Conservation (phyloP, 1,284 basidiomycete genomes). For the Sanghuangporus baumii region DNA sequence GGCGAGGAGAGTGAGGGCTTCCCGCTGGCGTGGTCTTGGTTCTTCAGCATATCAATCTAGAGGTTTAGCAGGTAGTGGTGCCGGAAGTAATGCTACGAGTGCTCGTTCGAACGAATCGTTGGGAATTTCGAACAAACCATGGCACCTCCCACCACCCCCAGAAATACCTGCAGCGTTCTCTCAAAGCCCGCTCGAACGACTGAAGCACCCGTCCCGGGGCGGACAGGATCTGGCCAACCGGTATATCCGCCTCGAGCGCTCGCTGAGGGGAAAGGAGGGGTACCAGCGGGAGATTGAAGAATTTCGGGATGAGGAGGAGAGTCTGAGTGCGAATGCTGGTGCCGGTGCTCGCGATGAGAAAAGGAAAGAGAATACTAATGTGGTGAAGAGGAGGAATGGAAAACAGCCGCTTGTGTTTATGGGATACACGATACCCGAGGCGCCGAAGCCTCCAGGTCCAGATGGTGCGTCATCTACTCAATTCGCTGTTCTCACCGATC, state of each 20-base stretch:
- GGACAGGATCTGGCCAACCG: slow-evolving; percentile 48
- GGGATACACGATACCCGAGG: slow-evolving; percentile 54
- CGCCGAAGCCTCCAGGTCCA: slow-evolving; percentile 52
- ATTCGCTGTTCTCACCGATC: not conserved
- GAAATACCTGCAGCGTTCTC: not conserved
- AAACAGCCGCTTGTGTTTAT: slow-evolving; percentile 33
- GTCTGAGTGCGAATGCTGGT: not conserved
- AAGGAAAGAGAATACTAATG: not conserved
- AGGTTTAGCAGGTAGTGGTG: not conserved
- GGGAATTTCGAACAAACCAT: not conserved
- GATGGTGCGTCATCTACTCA: slow-evolving; percentile 46
- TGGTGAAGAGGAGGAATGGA: slow-evolving; percentile 5
- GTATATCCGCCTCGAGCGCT: slow-evolving; percentile 49
- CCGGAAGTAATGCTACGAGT: not conserved
- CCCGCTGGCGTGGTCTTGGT: too few relatives aligned
- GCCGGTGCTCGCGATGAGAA: too few relatives aligned
- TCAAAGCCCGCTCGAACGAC: not conserved
- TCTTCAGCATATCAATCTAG: not conserved
- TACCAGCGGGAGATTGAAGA: slow-evolving; percentile 30
- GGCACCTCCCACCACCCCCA: not conserved
- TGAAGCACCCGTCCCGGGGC: slow-evolving; percentile 24
- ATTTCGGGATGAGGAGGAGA: slow-evolving; percentile 13
- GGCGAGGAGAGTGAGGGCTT: too few relatives aligned
- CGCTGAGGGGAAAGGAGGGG: slow-evolving; percentile 40
- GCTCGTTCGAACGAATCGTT: not conserved